Evolutionary conservation across 805 yeast genomes (phyloP).

Genomic region (Lachancea thermotolerans): DNA sequence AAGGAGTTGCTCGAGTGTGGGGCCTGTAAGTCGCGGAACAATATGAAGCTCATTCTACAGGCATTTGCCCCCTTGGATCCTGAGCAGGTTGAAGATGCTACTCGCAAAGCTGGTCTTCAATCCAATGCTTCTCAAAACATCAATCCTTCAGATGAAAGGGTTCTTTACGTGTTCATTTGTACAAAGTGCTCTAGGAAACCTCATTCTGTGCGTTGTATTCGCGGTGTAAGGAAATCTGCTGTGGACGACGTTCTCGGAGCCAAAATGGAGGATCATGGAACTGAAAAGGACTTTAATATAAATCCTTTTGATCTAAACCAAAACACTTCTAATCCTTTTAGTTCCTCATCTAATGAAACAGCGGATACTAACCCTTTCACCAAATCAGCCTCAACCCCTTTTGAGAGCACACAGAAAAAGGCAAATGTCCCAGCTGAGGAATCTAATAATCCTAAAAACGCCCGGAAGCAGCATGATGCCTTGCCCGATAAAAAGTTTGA

Average conservation of each 20-base stretch:
- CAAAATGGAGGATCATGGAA: constrained; percentile 35
- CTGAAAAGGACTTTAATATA: constrained; percentile 36
- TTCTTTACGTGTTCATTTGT: constrained; percentile 76
- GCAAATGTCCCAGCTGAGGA: neutral
- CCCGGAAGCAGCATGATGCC: constrained; percentile 28
- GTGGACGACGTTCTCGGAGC: constrained; percentile 34
- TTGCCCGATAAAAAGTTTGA: constrained; percentile 19
- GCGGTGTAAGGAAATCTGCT: constrained; percentile 58
- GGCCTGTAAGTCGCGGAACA: constrained; percentile 44
- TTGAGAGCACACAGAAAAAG: constrained; percentile 3
- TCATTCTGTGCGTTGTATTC: constrained; percentile 67
- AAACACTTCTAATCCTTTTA: constrained; percentile 17
- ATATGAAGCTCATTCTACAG: constrained; percentile 67
- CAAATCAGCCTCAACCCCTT: constrained; percentile 25
- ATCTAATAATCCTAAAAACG: constrained; percentile 24
- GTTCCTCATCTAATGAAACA: constrained; percentile 28
- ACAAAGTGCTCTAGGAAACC: constrained; percentile 59
- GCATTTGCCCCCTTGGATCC: constrained; percentile 69
- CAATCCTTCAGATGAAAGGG: constrained; percentile 67
- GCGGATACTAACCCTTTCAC: constrained; percentile 32
- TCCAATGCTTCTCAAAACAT: constrained; percentile 13
- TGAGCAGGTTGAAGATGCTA: constrained; percentile 21
- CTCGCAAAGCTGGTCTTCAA: constrained; percentile 10
- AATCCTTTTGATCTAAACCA: constrained; percentile 29
- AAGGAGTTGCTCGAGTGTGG: constrained; percentile 52